A percentile compares a stretch with the other conserved stretches of the same genome.
Conservation (phyloP, 1,284 basidiomycete genomes). For the Lentinula novae-zelandiae region DNA sequence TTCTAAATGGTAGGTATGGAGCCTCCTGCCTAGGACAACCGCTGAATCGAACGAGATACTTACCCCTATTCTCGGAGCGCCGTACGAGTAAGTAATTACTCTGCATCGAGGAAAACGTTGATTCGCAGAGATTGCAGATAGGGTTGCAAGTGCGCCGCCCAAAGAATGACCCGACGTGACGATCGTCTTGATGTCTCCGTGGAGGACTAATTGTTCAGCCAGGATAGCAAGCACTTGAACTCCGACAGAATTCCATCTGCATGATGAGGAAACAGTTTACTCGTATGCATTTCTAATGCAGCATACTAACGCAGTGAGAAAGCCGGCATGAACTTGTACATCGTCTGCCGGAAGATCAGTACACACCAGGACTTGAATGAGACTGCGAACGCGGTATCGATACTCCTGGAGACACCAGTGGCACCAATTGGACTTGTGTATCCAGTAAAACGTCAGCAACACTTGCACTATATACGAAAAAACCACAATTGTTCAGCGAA, state of each 20-base stretch:
- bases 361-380: neutral
- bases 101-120: slow-evolving; percentile 18
- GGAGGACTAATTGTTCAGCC: slow-evolving; percentile 15
- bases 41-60: neutral
- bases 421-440: slow-evolving; percentile 20
- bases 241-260: slow-evolving; percentile 20
- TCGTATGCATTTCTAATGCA: neutral
- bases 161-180: slow-evolving; percentile 22
- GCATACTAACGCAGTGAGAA: slow-evolving; percentile 20
- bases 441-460: slow-evolving; percentile 19
- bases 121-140: slow-evolving; percentile 20
- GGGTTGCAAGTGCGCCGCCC: slow-evolving; percentile 22
- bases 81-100: slow-evolving; percentile 14
- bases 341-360: neutral
- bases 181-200: slow-evolving; percentile 10
- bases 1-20: neutral
- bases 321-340: slow-evolving; percentile 21
- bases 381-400: slow-evolving; percentile 1
- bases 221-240: slow-evolving; percentile 16
- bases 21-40: too few relatives aligned
- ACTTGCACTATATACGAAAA: slow-evolving; percentile 14
- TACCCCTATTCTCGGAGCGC: slow-evolving; percentile 17
- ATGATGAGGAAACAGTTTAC: neutral
- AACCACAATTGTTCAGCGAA: neutral
- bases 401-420: slow-evolving; percentile 23